phyloP scores from a whole-genome alignment of 2,329 filamentous ascomycete species.

The Chrysoporthe cubensis region DNA sequence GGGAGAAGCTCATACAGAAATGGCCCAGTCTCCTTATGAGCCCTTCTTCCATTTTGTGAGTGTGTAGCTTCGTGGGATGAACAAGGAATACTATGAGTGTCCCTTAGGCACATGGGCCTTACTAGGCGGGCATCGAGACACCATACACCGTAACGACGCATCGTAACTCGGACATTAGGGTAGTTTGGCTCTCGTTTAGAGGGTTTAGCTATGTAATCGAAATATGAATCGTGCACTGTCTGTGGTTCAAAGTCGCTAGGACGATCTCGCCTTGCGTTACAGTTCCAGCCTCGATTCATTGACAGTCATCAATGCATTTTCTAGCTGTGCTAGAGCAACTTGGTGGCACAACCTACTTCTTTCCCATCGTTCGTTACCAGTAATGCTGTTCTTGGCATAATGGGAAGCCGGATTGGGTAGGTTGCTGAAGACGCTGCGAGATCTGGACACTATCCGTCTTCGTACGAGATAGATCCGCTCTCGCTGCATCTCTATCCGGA shows the following conservation, averaged over 20 bases:
- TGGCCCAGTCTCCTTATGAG: too few species aligned
- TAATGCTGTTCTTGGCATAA: background rate
- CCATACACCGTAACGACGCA: background rate
- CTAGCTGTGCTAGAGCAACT: background rate
- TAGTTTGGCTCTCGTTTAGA: background rate
- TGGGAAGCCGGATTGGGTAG: conserved; percentile 1
- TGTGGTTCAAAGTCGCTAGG: background rate
- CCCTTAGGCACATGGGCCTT: background rate
- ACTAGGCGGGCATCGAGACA: background rate
- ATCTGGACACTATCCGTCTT: background rate
- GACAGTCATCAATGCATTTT: background rate
- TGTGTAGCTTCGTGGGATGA: background rate
- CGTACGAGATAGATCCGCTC: background rate
- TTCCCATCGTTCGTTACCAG: background rate
- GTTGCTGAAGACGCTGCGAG: background rate
- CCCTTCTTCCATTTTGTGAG: too few species aligned
- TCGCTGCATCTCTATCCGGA: conserved; percentile 11
- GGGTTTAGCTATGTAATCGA: background rate
- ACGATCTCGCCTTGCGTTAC: background rate
- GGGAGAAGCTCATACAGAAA: background rate
- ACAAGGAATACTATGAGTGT: background rate
- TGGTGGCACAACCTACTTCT: background rate
- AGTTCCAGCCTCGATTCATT: background rate
- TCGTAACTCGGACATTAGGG: background rate
- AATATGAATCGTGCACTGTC: background rate